Evolutionary conservation across 169 alveolate genomes (phyloP), one percentile per base, ranked within the genome.

Genomic region (Cryptosporidium tyzzeri): DNA sequence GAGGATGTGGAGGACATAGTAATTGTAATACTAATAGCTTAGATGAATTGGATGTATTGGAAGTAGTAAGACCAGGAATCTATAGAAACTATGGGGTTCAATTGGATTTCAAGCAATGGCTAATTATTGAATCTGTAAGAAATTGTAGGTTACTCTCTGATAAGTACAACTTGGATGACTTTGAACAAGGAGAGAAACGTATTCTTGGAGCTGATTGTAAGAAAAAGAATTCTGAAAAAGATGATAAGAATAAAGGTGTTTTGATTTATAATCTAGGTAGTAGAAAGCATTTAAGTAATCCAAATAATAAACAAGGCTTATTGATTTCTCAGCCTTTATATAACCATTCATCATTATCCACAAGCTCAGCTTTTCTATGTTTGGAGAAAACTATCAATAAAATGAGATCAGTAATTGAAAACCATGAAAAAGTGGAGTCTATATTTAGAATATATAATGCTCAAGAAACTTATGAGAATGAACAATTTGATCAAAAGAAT

Each of bases 91-190:
- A 80, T 33, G 71, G 80, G 16, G 89, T n/a, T 21, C 41, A 80
- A 23, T 31, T 80, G 41, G 80, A 80, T 12, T 80, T 80, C 26
- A 59, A 39, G 45, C 89, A 80, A n/a, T 80, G 89, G 89, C 10
- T 80, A 29, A 44, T 80, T 0, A 59, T 80, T 16, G 89, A 80
- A 33, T 59, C 89, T 8, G 89, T 80, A 7, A 80, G 89, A 35
- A 80, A 80, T 33, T 80, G 89, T 31, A 80, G 31, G 44, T 10
- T 2, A 23, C 26, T 80, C 2, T 37, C 89, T 12, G 89, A 80
- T 23, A 80, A 41, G 29, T 62, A 62, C 29, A 65, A 62, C 29
- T 44, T 59, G 37, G 68, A 62, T 21, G 89, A 80, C 39, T 80
- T 80, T 50, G 41, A 39, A 39, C 21, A 80, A 12, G 29, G 48